Base-by-base conservation (phyloP, 106 monocot species). In the Posidonia australis region DNA sequence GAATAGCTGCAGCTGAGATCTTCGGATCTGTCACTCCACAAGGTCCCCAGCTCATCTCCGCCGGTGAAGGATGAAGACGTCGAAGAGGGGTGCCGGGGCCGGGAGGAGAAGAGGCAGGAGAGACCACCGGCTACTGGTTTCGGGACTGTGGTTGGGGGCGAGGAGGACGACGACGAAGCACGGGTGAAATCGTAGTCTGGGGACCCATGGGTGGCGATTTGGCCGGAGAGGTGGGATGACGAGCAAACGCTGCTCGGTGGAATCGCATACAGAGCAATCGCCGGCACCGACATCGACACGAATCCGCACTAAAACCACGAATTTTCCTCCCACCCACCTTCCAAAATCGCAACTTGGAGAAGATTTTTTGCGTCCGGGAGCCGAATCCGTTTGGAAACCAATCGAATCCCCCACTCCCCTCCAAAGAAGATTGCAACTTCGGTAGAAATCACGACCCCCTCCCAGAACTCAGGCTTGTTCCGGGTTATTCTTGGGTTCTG, bases 181-280 rank as follows among this genome's bases (percentile, higher is more conserved):
- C 77, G 30, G 51, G 64, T 74, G 46, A 71, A 31, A 20, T 92
- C 92, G 67, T 67, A 68, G 21, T 89, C 89, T 6, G 67, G 43
- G 51, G 61, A 72, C 45, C 70, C 70, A 47, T 31, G 66, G 70
- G 45, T 32, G 26, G 60, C 57, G 48, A 65, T 60, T 70, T 81
- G 77, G 65, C 57, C 30, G 41, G 65, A 70, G 62, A 71, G 60
- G 70, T 81, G 75, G 22, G 51, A 44, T 5, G 72, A 36, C 4
- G 81, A 61, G 67, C 70, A 78, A 76, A 78, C 60, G 27, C 67
- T 60, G 51, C 78, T 47, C 19, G 87, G 82, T 2, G 91, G 83
- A 70, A 63, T 71, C 47, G 88, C 74, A 69, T 85, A 92, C 46
- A 92, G 69, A 14, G 92, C 82, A 59, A 92, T 85, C 51, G 88